Conservation (phyloP, 345 rosid species). For the Brassica carinata region DNA sequence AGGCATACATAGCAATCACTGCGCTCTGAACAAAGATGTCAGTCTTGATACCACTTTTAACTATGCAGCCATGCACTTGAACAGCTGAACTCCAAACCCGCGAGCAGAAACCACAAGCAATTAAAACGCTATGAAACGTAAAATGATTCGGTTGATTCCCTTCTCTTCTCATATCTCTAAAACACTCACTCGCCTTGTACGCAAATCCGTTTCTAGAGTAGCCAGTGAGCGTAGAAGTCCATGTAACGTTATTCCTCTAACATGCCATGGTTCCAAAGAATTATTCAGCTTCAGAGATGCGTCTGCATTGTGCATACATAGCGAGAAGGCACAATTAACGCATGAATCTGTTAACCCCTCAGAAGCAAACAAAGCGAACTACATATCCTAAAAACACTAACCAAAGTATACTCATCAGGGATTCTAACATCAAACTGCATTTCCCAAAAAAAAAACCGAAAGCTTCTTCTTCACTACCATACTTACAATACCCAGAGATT, state of each 20-base stretch:
- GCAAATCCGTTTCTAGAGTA: conserved; percentile 63
- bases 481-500: conserved; percentile 68
- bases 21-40: conserved; percentile 77
- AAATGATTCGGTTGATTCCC: conserved; percentile 73
- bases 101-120: conserved; percentile 65
- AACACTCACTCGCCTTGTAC: conserved; percentile 60
- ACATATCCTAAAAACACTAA: conserved; percentile 69
- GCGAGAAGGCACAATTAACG: conserved; percentile 66
- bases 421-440: conserved; percentile 67
- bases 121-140: conserved; percentile 76
- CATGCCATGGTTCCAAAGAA: conserved; percentile 52
- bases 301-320: conserved; percentile 73
- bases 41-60: conserved; percentile 45
- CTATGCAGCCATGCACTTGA: conserved; percentile 43
- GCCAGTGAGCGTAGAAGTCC: conserved; percentile 58
- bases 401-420: conserved; percentile 67
- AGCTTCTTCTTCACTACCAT: conserved; percentile 56
- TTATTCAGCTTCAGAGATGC: conserved; percentile 68
- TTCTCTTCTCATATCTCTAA: conserved; percentile 55
- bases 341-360: conserved; percentile 80
- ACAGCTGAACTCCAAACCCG: conserved; percentile 57
- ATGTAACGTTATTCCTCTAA: conserved; percentile 51
- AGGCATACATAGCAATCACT: conserved; percentile 77
- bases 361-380: conserved; percentile 47
- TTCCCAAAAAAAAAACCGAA: conserved; percentile 53